A percentile compares a stretch with the other conserved stretches of the same genome.
These are phyloP conservation scores for Fusarium succisae DNA, from an alignment of 2,329 filamentous ascomycete genomes.

Conservation along the genomic window DNA sequence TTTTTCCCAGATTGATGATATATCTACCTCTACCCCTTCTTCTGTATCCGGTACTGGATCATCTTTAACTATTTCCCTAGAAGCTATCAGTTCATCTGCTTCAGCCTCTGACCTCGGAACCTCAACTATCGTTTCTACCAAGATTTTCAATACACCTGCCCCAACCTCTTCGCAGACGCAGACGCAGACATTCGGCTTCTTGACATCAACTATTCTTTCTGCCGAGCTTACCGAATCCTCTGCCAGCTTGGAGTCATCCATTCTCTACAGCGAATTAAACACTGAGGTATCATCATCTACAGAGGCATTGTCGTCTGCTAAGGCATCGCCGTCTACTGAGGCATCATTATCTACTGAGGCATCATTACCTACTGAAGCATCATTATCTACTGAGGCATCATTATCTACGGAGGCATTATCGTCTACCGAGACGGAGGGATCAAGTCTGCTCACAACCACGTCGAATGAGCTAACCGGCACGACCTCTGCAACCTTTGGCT, in stretches of 20 bases:
- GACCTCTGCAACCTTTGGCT: neutral
- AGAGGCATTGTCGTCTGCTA: no score
- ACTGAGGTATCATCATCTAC: neutral
- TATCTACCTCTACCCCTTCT: no score
- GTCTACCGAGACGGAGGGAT: neutral
- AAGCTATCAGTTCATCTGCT: neutral
- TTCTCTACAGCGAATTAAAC: no score
- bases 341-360: no score
- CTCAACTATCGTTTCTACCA: neutral
- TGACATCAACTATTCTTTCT: neutral
- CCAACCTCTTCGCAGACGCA: neutral
- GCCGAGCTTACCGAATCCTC: accelerated
- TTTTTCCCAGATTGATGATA: neutral
- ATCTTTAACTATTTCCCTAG: no score
- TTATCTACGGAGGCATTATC: neutral
- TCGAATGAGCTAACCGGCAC: neutral
- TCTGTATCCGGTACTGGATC: neutral
- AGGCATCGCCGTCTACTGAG: no score
- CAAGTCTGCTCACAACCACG: neutral
- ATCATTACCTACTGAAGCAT: no score
- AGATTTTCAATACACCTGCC: neutral
- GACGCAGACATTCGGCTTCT: neutral
- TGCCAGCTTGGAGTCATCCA: neutral
- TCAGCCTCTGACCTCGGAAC: neutral
- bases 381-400: no score